phyloP scores from a whole-genome alignment of 2,329 filamentous ascomycete species.

The Fusarium longipes region DNA sequence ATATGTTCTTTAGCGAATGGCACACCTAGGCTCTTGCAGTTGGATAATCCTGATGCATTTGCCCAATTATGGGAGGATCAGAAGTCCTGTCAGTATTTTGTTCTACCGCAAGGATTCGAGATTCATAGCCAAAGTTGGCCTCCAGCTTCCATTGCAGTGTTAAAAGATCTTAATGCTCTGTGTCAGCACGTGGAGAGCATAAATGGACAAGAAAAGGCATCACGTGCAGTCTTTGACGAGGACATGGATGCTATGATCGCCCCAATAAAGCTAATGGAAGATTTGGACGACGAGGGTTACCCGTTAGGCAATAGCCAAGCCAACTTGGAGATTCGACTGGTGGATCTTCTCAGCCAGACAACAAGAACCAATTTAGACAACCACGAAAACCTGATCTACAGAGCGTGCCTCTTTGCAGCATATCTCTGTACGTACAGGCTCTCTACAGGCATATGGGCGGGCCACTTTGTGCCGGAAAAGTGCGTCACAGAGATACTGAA shows the following conservation, averaged over 20 bases:
- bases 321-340: not conserved
- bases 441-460: constrained; percentile 2
- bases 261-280: not conserved
- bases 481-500: not conserved
- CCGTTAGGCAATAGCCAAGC: constrained; percentile 10
- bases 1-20: constrained; percentile 5
- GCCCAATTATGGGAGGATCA: not conserved
- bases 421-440: constrained; percentile 22
- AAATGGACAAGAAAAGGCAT: too few species aligned
- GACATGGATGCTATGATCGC: accelerated
- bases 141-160: accelerated
- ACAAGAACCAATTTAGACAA: accelerated
- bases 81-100: not conserved
- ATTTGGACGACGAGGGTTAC: constrained; percentile 6
- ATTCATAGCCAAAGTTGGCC: accelerated
- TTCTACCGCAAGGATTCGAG: not conserved
- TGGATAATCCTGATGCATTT: not conserved
- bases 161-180: not conserved
- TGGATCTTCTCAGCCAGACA: constrained; percentile 9
- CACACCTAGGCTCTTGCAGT: not conserved
- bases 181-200: not conserved
- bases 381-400: not conserved
- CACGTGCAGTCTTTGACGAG: accelerated
- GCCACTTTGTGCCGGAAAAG: not conserved
- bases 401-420: constrained; percentile 8